Percentiles rank a stretch among this genome's conserved stretches.
Evolutionary conservation across 176 grass and related monocot genomes (phyloP).

Genomic region (Juncus inflexus): DNA sequence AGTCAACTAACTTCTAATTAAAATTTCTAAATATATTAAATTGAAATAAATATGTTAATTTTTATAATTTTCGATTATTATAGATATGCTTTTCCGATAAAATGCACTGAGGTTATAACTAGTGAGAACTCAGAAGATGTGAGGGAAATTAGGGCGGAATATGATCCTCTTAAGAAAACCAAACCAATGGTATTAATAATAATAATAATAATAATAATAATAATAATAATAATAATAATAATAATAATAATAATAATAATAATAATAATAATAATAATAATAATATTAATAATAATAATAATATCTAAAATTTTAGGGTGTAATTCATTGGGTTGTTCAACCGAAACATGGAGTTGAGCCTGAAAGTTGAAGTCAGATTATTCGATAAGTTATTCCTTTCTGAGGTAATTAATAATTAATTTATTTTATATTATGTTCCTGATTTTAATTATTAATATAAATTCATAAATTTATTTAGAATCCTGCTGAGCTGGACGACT

Average conservation of each 20-base stretch:
- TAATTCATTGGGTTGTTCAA: slow-evolving; percentile 92
- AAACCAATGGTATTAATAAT: slow-evolving; percentile 69
- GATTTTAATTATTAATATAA: slow-evolving; percentile 4
- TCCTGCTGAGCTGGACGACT: slow-evolving; percentile 81
- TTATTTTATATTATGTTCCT: neutral
- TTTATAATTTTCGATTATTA: neutral
- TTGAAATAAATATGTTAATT: neutral
- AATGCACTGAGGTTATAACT: slow-evolving; percentile 84
- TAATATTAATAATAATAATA: too few species aligned
- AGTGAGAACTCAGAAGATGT: slow-evolving; percentile 58
- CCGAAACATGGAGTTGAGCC: slow-evolving; percentile 79
- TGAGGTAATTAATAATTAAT: slow-evolving; percentile 37
- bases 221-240: neutral
- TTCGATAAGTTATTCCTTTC: slow-evolving; percentile 84
- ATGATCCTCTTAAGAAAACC: slow-evolving; percentile 84
- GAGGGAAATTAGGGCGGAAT: slow-evolving; percentile 77
- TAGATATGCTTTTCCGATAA: slow-evolving; percentile 97
- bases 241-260: neutral
- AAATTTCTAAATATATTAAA: neutral
- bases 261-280: too few species aligned
- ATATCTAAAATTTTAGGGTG: slow-evolving; percentile 50
- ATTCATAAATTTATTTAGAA: slow-evolving; percentile 39
- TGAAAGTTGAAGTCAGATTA: slow-evolving; percentile 84
- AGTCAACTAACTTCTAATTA: neutral
- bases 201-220: neutral